Conservation (phyloP, 2,329 filamentous ascomycete species). For the Colletotrichum sp. region DNA sequence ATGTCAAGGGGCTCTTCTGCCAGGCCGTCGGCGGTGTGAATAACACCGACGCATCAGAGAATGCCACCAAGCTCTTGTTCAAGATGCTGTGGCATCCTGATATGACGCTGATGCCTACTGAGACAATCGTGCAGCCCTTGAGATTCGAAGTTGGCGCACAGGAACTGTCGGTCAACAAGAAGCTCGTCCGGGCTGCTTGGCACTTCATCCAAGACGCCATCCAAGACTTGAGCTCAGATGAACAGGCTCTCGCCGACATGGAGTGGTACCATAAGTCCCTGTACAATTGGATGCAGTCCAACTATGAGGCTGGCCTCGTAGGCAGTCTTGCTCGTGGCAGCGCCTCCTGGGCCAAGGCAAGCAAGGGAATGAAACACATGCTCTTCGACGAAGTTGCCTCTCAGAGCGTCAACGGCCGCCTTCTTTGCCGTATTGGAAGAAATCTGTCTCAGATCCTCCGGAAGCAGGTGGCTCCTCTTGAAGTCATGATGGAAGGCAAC, state of each 20-base stretch:
- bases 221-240: not conserved
- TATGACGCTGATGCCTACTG: not conserved
- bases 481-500: slow-evolving; percentile 18
- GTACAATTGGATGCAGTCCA: slow-evolving; percentile 2
- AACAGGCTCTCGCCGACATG: not conserved
- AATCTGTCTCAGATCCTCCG: not conserved
- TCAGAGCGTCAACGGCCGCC: not conserved
- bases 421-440: slow-evolving; percentile 1
- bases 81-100: slow-evolving; percentile 14
- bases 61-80: not conserved
- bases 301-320: not conserved
- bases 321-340: slow-evolving; percentile 1
- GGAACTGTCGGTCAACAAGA: not conserved
- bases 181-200: not conserved
- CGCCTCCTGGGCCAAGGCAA: not conserved
- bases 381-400: slow-evolving; percentile 4
- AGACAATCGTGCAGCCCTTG: not conserved
- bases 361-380: slow-evolving; percentile 13
- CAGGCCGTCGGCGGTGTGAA: not conserved
- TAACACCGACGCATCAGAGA: not conserved
- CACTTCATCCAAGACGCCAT: slow-evolving; percentile 5
- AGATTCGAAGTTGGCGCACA: not conserved
- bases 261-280: slow-evolving; percentile 12
- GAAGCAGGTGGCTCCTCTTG: not conserved
- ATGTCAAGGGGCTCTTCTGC: slow-evolving; percentile 3